Base-by-base conservation (phyloP, 768 basidiomycete genomes). In the Asterophora lycoperdoides region DNA sequence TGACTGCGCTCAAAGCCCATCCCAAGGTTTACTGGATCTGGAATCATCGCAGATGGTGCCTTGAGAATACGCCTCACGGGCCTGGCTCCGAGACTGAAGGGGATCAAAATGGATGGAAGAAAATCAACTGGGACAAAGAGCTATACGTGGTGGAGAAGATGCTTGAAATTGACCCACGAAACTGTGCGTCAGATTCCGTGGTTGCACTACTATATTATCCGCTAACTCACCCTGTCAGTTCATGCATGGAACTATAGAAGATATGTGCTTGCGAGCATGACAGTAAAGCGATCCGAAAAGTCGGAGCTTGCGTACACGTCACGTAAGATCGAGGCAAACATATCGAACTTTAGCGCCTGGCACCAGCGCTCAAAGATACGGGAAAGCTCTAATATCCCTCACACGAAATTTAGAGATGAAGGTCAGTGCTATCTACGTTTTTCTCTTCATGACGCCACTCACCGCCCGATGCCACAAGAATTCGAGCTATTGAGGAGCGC, bases 21-120 rank as follows among this genome's bases (percentile, higher is more conserved):
- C 96, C 96, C 11, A 99, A 98, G 63, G 85, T 96, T 15, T 99
- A 99, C 64, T 93, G 90, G 86, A 93, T 98, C 57, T 99, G 96
- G 96, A 97, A 93, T 62, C 93, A 99, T 60, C 82, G 96, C 33
- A 75, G 84, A 58, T 98, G 96, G 96, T 94, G 94, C 60, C 79
- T 99, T 1, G 86, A 88, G 63, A 80, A 86, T 46, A 79, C 95
- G 9, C 94, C 95, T 0, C 72, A 77, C 44, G 87, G 84, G 1
- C 90, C 91, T 0, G 72, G 69, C 23, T 58, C 64, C 1, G 68
- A 71, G 41, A 67, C 64, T 0, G 71, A 73, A n/a, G 66, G 64
- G 1, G 74, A 80, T 45, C 60, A 65, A 8, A 56, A 76, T 41
- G 77, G 73, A n/a, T 97, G 93, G 94, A 83, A 79, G 58, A 81